phyloP scores from a whole-genome alignment of 148 eudicot genomes.

The Chenopodium formosanum region DNA sequence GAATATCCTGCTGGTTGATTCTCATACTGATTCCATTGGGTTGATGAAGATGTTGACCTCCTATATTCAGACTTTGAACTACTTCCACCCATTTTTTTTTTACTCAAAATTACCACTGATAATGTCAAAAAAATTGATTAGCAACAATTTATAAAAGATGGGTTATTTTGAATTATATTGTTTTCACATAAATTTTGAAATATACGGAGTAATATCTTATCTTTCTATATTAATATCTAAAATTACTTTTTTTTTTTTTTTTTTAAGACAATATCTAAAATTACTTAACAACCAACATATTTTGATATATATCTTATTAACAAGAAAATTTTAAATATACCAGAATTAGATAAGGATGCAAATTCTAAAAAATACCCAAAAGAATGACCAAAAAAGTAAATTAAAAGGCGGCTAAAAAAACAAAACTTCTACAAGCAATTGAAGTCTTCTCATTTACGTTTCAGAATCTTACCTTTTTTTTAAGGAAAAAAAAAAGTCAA shows the following conservation, averaged over 20 bases:
- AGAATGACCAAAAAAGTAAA: too few relatives aligned
- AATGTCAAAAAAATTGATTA: background rate
- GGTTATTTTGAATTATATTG: background rate
- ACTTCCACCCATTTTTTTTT: constrained; percentile 45
- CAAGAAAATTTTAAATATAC: background rate
- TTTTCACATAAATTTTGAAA: too few relatives aligned
- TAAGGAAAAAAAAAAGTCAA: background rate
- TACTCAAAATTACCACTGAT: background rate
- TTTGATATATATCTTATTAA: background rate
- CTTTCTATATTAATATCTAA: background rate
- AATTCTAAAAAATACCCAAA: background rate
- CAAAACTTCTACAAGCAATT: background rate
- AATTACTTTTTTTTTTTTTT: background rate
- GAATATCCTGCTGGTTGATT: constrained; percentile 36
- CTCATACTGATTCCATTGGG: constrained; percentile 28
- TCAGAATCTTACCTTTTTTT: background rate
- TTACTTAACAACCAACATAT: background rate
- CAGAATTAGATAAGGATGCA: background rate
- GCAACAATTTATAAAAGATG: too few relatives aligned
- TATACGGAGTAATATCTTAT: too few relatives aligned
- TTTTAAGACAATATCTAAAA: background rate
- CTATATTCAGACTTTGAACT: constrained; percentile 36
- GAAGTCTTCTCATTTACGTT: background rate
- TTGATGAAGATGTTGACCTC: constrained; percentile 23
- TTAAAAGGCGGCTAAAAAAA: background rate